Conservation (phyloP, 1,284 basidiomycete species). For the Sanghuangporus sanghuang region DNA sequence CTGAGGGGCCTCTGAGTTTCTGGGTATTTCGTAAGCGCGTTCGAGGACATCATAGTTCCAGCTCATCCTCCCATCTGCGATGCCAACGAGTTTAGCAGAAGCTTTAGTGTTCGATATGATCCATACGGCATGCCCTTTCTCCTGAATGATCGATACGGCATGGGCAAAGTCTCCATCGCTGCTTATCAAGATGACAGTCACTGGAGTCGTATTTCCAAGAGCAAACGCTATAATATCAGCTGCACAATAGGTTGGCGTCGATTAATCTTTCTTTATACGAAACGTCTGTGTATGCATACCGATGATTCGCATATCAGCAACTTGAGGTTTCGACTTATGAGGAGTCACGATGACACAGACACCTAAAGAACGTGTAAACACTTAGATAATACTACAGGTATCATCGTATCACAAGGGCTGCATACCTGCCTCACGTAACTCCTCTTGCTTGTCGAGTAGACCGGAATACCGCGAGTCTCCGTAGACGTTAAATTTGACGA, state of each 20-base stretch:
- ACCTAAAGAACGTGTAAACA: not conserved
- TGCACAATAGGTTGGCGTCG: not conserved
- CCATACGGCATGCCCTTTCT: not conserved
- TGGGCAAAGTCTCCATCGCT: not conserved
- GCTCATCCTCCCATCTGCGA: not conserved
- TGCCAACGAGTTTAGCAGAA: not conserved
- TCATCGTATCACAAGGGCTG: not conserved
- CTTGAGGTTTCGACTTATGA: not conserved
- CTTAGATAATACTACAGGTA: not conserved
- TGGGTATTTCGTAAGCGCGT: not conserved
- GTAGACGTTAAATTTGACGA: not conserved
- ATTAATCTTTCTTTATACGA: not conserved
- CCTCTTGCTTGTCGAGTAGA: not conserved
- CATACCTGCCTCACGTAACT: not conserved
- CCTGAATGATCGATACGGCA: not conserved
- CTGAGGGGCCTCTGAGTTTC: not conserved
- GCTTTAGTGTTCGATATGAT: not conserved
- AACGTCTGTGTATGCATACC: not conserved
- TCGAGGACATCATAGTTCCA: not conserved
- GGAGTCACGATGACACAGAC: not conserved
- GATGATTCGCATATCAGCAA: not conserved
- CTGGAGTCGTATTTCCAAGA: not conserved
- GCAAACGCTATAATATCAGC: not conserved
- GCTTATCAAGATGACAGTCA: not conserved
- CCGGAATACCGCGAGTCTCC: not conserved